phyloP scores from a whole-genome alignment of 768 basidiomycete species.

The Auriscalpium microsporum region DNA sequence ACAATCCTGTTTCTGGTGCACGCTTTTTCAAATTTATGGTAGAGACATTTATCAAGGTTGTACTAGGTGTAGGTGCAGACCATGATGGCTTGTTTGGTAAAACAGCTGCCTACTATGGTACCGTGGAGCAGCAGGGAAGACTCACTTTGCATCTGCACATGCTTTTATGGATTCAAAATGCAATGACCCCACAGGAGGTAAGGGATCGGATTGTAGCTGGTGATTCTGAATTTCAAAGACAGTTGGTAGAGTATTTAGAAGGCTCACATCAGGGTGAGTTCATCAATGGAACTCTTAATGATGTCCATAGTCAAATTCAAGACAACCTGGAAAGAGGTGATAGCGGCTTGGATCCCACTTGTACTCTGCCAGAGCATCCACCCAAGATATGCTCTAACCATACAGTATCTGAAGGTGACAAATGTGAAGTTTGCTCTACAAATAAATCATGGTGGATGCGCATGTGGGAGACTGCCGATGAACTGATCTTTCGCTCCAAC shows the following conservation, averaged over 20 bases:
- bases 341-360: too few species aligned
- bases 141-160: conserved; percentile 18
- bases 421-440: too few species aligned
- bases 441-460: neutral
- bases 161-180: conserved; percentile 11
- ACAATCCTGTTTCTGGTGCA: conserved; percentile 14
- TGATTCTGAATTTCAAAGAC: conserved; percentile 4
- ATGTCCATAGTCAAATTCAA: neutral
- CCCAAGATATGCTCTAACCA: too few species aligned
- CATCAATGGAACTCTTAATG: neutral
- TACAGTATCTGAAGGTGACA: too few species aligned
- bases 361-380: too few species aligned
- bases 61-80: neutral
- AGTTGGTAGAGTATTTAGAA: conserved; percentile 10
- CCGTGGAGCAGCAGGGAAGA: conserved; percentile 1
- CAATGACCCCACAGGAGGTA: conserved; percentile 12
- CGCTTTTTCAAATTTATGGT: conserved; percentile 15
- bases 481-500: conserved; percentile 3
- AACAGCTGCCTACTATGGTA: conserved; percentile 16
- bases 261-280: conserved; percentile 11
- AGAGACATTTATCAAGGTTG: neutral
- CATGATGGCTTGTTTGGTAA: conserved; percentile 12
- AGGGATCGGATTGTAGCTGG: conserved; percentile 10
- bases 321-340: neutral
- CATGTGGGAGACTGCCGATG: conserved; percentile 2